phyloP scores from a whole-genome alignment of 1,284 basidiomycete species.

The Cryptococcus maquisensis region DNA sequence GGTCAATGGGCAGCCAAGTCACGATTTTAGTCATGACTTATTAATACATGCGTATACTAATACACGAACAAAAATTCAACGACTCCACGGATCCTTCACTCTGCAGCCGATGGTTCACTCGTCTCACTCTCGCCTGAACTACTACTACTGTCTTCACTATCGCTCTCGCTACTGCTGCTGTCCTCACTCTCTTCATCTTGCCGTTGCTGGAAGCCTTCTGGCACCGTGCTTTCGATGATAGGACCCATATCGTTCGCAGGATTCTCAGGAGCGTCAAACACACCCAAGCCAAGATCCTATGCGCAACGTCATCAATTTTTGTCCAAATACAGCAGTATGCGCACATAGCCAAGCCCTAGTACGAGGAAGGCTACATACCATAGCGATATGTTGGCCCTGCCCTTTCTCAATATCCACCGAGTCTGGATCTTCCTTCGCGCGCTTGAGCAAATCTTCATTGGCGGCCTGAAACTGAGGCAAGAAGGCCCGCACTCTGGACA shows the following conservation, averaged over 20 bases:
- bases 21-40: too few species aligned
- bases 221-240: slow-evolving; percentile 18
- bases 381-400: slow-evolving; percentile 23
- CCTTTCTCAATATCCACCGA: slow-evolving; percentile 34
- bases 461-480: slow-evolving; percentile 33
- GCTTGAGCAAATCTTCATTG: slow-evolving; percentile 28
- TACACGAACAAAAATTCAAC: not conserved
- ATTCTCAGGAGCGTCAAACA: slow-evolving; percentile 33
- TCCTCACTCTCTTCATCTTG: slow-evolving; percentile 11
- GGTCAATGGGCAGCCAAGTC: too few species aligned
- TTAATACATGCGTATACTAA: too few species aligned
- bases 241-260: slow-evolving; percentile 26
- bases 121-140: not conserved
- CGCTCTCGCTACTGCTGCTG: slow-evolving; percentile 4
- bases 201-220: slow-evolving; percentile 9
- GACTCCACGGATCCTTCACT: too few species aligned
- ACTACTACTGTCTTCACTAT: slow-evolving; percentile 4
- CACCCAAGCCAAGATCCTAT: slow-evolving; percentile 41
- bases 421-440: slow-evolving; percentile 21
- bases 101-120: too few species aligned
- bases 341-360: not conserved
- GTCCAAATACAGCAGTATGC: not conserved
- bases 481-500: slow-evolving; percentile 37
- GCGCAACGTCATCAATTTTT: not conserved
- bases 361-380: slow-evolving; percentile 17